Percentiles rank a stretch among this genome's conserved stretches.
These are phyloP conservation scores for Lathyrus aphaca DNA, from an alignment of 306 rosid species.

Conservation along the genomic window DNA sequence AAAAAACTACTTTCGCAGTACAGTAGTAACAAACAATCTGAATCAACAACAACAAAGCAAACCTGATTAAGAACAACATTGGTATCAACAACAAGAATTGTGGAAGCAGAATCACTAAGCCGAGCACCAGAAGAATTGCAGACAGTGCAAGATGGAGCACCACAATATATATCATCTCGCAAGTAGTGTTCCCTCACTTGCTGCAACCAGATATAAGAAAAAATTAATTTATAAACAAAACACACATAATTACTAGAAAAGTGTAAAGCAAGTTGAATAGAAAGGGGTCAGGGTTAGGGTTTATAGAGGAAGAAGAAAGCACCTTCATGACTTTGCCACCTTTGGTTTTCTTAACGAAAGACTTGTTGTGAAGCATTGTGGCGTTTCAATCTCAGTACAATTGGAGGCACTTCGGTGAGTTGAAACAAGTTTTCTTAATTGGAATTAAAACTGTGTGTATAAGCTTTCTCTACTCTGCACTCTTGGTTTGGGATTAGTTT, in stretches of 20 bases:
- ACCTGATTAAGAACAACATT: slow-evolving; percentile 93
- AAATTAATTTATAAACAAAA: too few relatives aligned
- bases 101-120: slow-evolving; percentile 59
- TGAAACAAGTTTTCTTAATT: background rate
- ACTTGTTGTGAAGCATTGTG: slow-evolving; percentile 82
- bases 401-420: background rate
- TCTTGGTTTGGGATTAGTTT: background rate
- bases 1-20: background rate
- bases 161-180: slow-evolving; percentile 86
- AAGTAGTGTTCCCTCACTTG: slow-evolving; percentile 92
- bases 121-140: slow-evolving; percentile 71
- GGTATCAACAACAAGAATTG: slow-evolving; percentile 81
- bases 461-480: background rate
- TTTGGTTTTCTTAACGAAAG: slow-evolving; percentile 76
- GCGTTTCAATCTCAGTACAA: background rate
- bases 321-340: slow-evolving; percentile 87
- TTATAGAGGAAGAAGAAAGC: background rate
- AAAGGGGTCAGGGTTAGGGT: slow-evolving; percentile 35
- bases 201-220: slow-evolving; percentile 44
- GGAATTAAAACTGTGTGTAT: slow-evolving; percentile 9
- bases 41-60: background rate
- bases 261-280: background rate
- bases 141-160: slow-evolving; percentile 67
- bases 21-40: background rate
- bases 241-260: background rate